Percentiles rank a stretch among this genome's conserved stretches.
Conservation (phyloP, 768 basidiomycete species). For the Lactarius sanguifluus region DNA sequence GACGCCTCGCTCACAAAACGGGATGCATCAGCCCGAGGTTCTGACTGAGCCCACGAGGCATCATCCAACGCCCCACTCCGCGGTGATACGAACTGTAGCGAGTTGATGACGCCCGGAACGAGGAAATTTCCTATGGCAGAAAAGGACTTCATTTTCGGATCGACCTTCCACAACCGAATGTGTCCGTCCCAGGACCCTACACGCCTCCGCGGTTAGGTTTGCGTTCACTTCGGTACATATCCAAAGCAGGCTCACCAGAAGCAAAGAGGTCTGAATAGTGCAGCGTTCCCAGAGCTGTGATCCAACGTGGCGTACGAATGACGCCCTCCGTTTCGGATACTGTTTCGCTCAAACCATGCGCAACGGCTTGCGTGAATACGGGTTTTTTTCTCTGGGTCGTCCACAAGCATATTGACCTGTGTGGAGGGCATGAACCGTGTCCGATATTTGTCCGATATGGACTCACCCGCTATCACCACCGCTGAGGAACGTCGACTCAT, state of each 20-base stretch:
- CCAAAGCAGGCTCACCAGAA: constrained; percentile 57
- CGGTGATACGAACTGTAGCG: constrained; percentile 73
- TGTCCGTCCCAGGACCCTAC: constrained; percentile 92
- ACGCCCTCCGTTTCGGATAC: constrained; percentile 71
- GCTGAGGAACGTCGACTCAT: constrained; percentile 88
- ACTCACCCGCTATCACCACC: constrained; percentile 96
- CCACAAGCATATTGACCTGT: constrained; percentile 91
- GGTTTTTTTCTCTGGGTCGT: constrained; percentile 93
- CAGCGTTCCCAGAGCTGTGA: constrained; percentile 78
- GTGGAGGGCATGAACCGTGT: constrained; percentile 1
- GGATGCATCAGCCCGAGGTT: constrained; percentile 38
- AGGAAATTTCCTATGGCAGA: constrained; percentile 60
- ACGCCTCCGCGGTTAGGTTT: constrained; percentile 9
- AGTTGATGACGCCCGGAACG: constrained; percentile 83
- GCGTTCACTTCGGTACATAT: neutral
- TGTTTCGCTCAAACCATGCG: constrained; percentile 80
- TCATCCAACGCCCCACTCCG: constrained; percentile 43
- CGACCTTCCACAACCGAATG: constrained; percentile 90
- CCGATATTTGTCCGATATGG: constrained; percentile 14
- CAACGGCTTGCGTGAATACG: constrained; percentile 78
- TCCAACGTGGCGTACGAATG: constrained; percentile 83
- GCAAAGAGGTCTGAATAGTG: constrained; percentile 90
- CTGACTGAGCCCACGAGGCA: constrained; percentile 42
- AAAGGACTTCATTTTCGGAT: constrained; percentile 76
- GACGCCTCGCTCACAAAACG: constrained; percentile 26